These are phyloP conservation scores for Fusarium beomiforme DNA, from an alignment of 2,329 filamentous ascomycete species.

Conservation along the genomic window DNA sequence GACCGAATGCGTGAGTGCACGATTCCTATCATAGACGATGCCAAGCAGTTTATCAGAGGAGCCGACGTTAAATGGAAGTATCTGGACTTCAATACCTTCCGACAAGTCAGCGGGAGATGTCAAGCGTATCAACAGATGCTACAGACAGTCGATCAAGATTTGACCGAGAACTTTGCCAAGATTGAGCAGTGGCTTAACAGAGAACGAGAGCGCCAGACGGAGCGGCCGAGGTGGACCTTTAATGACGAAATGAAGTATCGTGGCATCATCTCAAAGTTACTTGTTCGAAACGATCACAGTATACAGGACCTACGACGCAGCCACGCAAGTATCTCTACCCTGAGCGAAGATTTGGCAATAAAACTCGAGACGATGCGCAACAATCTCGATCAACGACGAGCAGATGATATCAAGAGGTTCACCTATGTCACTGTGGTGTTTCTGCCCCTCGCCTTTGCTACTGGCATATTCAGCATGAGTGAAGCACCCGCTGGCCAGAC, in stretches of 20 bases:
- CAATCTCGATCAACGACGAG: neutral
- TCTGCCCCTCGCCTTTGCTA: neutral
- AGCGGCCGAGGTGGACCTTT: neutral
- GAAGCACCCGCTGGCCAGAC: too few species aligned
- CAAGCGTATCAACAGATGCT: neutral
- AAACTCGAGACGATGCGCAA: neutral
- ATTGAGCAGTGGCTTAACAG: neutral
- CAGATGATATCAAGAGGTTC: neutral
- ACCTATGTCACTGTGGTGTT: neutral
- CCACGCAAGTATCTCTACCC: accelerated
- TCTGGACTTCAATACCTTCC: neutral
- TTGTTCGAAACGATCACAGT: neutral
- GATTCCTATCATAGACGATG: too few species aligned
- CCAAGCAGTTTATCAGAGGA: too few species aligned
- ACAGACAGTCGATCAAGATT: neutral
- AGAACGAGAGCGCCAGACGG: neutral
- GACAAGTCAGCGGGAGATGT: accelerated
- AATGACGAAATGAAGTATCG: neutral
- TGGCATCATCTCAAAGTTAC: neutral
- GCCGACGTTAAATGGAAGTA: too few species aligned
- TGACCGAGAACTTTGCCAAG: neutral
- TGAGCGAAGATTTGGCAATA: accelerated
- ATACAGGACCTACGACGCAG: neutral
- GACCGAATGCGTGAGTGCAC: accelerated
- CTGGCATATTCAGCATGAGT: neutral